Evolutionary conservation across 805 yeast species (phyloP).

Genomic region (Ogataea kodamae): DNA sequence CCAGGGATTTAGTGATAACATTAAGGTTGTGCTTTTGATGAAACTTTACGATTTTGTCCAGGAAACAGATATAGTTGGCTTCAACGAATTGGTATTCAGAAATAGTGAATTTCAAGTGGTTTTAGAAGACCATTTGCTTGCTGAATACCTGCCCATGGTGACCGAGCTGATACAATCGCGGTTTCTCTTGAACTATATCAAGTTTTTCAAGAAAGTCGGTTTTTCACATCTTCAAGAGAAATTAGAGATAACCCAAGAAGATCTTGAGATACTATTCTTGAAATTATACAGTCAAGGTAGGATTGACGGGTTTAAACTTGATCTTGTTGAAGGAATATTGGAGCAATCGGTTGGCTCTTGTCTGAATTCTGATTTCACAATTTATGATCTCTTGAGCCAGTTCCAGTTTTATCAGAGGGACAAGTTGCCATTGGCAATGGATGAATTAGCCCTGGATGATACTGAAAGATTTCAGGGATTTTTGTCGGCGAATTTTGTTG

Average conservation of each 20-base stretch:
- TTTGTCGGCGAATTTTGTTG: slow-evolving; percentile 6
- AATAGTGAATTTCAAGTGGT: slow-evolving; percentile 11
- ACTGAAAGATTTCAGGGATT: slow-evolving; percentile 5
- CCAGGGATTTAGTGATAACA: slow-evolving; percentile 29
- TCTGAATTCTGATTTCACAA: slow-evolving; percentile 9
- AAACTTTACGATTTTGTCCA: slow-evolving; percentile 28
- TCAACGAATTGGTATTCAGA: slow-evolving; percentile 18
- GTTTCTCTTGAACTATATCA: slow-evolving; percentile 23
- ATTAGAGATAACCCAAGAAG: slow-evolving; percentile 18
- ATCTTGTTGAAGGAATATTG: slow-evolving; percentile 22
- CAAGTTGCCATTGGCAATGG: slow-evolving; percentile 1
- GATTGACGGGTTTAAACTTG: slow-evolving; percentile 24
- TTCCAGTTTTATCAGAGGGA: slow-evolving; percentile 11
- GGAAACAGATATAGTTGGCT: slow-evolving; percentile 23
- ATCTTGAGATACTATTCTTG: slow-evolving; percentile 25
- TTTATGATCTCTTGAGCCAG: slow-evolving; percentile 13
- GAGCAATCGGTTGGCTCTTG: slow-evolving; percentile 7
- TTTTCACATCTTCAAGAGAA: slow-evolving; percentile 19
- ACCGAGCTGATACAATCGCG: slow-evolving; percentile 25
- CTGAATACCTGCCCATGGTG: slow-evolving; percentile 24
- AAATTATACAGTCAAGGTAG: slow-evolving; percentile 26
- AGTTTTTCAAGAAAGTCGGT: slow-evolving; percentile 22
- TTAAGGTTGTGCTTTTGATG: slow-evolving; percentile 23
- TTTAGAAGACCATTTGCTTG: slow-evolving; percentile 17
- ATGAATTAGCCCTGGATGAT: neutral